Conservation (phyloP, 2,329 filamentous ascomycete genomes). For the Penicillium freii region DNA sequence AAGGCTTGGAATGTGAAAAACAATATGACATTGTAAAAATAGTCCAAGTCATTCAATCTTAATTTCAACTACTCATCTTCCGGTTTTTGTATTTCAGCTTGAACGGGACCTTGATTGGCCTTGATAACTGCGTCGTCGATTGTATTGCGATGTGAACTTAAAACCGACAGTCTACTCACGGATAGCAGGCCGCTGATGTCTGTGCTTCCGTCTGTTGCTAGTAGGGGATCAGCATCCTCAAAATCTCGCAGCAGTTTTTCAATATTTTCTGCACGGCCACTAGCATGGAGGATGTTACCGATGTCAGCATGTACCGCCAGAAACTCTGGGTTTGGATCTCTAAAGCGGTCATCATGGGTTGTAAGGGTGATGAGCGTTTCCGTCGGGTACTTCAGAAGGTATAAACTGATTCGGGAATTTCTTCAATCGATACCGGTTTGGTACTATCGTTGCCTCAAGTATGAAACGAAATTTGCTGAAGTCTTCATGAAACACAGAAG, state of each 20-base stretch:
- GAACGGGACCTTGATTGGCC: background rate
- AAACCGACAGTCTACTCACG: background rate
- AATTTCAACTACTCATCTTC: no score
- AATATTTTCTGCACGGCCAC: background rate
- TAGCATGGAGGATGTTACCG: background rate
- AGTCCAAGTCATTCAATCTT: no score
- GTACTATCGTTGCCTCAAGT: no score
- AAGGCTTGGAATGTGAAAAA: no score
- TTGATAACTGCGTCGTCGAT: background rate
- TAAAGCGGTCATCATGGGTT: background rate
- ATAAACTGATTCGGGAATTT: background rate
- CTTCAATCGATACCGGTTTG: no score
- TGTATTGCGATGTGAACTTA: background rate
- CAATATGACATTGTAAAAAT: no score
- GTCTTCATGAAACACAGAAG: no score
- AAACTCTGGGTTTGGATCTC: background rate
- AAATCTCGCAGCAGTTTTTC: background rate
- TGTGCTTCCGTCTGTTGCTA: background rate
- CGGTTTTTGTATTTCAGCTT: background rate
- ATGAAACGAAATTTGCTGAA: no score
- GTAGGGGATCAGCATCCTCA: background rate
- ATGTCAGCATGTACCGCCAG: background rate
- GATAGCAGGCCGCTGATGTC: background rate
- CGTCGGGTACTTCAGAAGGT: background rate
- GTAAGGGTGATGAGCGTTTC: background rate